Percentiles rank a stretch among this genome's conserved stretches.
These are phyloP conservation scores for Ailanthus altissimus DNA, from an alignment of 345 rosid genomes.

Conservation along the genomic window DNA sequence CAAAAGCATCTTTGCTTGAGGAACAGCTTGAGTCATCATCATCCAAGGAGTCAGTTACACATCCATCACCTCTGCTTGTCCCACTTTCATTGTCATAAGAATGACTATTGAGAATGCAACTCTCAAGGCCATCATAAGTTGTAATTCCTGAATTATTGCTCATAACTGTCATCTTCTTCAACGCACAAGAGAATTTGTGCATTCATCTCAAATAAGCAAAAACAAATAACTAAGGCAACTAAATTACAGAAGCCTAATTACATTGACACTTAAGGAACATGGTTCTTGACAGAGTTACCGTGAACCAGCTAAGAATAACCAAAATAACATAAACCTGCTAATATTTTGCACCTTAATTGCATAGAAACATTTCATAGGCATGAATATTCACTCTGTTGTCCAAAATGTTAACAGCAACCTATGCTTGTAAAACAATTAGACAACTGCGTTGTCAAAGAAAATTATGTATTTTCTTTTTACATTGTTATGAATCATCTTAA, in stretches of 20 bases:
- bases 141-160: conserved; percentile 55
- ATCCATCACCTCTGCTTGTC: conserved; percentile 79
- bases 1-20: conserved; percentile 88
- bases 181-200: neutral
- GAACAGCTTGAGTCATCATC: conserved; percentile 87
- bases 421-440: neutral
- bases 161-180: neutral
- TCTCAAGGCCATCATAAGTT: conserved; percentile 86
- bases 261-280: neutral
- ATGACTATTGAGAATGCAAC: conserved; percentile 77
- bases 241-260: conserved; percentile 1
- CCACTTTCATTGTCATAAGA: conserved; percentile 81
- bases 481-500: neutral
- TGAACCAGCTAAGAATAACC: neutral
- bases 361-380: neutral
- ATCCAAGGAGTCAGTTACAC: conserved; percentile 71
- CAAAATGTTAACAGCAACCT: neutral
- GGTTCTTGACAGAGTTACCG: neutral
- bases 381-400: neutral
- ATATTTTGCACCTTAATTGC: neutral
- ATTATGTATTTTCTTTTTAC: neutral
- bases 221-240: neutral
- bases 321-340: neutral
- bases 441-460: neutral
- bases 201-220: neutral